phyloP scores from a whole-genome alignment of 129 eudicot species.

The Helichrysum umbraculigerum region DNA sequence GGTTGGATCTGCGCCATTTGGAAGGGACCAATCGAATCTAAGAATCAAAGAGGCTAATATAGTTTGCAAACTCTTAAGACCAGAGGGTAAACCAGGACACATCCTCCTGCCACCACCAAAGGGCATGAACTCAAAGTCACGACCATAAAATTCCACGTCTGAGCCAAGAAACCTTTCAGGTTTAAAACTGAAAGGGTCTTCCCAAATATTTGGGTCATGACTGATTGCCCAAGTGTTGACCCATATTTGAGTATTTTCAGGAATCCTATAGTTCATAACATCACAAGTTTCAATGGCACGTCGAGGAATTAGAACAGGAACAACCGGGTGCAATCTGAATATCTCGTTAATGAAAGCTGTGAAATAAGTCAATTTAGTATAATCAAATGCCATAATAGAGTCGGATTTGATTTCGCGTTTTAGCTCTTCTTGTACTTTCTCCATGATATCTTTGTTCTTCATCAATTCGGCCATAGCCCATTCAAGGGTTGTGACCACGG shows the following conservation, averaged over 20 bases:
- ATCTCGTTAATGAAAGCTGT: conserved; percentile 45
- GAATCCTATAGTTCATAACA: conserved; percentile 41
- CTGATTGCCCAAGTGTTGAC: conserved; percentile 51
- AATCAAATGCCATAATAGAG: conserved; percentile 19
- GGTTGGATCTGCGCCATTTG: conserved; percentile 14
- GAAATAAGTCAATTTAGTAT: conserved; percentile 32
- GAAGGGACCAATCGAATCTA: conserved; percentile 36
- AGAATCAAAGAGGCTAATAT: conserved; percentile 39
- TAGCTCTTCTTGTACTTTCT: conserved; percentile 30
- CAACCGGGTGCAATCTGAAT: conserved; percentile 43
- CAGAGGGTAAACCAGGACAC: conserved; percentile 42
- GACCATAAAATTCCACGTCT: conserved; percentile 28
- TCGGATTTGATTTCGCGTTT: neutral
- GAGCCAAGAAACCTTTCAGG: conserved; percentile 44
- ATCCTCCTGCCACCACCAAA: conserved; percentile 52
- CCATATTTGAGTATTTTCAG: conserved; percentile 27
- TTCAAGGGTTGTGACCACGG: conserved; percentile 27
- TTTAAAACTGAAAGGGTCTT: conserved; percentile 34
- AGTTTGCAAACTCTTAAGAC: conserved; percentile 23
- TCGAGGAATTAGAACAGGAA: neutral
- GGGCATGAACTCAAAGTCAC: conserved; percentile 37
- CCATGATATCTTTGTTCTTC: conserved; percentile 33
- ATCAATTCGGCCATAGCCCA: conserved; percentile 51
- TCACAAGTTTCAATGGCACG: conserved; percentile 31
- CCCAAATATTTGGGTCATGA: conserved; percentile 40